Evolutionary conservation across 164 flowering plant genomes (phyloP), one percentile per base, ranked within the genome.

Genomic region (Chloranthus sessilifolius): DNA sequence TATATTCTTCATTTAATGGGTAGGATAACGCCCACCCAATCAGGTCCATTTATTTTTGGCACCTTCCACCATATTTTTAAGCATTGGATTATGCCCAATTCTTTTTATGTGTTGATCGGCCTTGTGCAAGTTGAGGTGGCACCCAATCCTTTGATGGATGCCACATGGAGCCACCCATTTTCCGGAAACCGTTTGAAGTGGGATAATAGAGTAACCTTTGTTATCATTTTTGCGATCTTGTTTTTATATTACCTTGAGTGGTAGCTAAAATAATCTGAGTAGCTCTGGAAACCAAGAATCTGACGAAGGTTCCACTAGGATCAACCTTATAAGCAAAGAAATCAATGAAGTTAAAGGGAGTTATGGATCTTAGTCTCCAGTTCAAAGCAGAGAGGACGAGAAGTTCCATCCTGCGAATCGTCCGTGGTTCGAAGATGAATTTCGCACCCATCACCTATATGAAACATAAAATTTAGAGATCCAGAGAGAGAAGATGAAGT

Each of bases 301-400:
- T 72, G 1, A 63, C 44, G 36, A 47, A 71, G 29, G 70, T 52
- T 55, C 87, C 85, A 7, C 79, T 43, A 3, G 88, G 43, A 48
- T 85, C 88, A 39, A 92, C 43, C 67, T 88, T 92, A 67, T 58
- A 60, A 0, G 91, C 86, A 33, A 91, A 91, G 72, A 67, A 85
- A 49, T 48, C 69, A 27, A 85, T 68, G 71, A 78, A 91, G 62
- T 67, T 76, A 71, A 91, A 91, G 19, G 98, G 98, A 19, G 95
- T 88, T 5, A 91, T 61, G 3, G 90, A 77, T 49, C 88, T 57
- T 7, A 91, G 76, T 60, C 88, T 81, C 98, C 98, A 91, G 52
- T 85, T 81, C 27, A 91, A 37, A 12, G 74, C 81, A 21, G 57
- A 54, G 1, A 91, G 83, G 7, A 91, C 82, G 16, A 80, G 76